Percentiles rank a stretch among this genome's conserved stretches.
Conservation (phyloP, 164 flowering plant genomes). For the Macadamia integrifolia region DNA sequence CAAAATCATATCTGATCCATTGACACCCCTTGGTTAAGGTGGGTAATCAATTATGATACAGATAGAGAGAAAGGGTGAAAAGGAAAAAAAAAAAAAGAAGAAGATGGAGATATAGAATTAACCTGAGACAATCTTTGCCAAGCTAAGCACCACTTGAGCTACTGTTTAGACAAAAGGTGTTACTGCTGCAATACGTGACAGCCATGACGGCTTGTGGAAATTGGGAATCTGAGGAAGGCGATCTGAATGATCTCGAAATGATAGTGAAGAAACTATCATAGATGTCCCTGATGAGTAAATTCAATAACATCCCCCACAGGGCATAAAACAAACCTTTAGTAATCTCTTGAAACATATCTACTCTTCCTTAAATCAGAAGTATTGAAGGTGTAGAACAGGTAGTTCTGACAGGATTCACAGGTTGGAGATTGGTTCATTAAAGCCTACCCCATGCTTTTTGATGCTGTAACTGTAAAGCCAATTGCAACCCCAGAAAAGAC, state of each 20-base stretch:
- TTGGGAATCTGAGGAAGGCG: slow-evolving; percentile 45
- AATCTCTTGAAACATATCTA: too few relatives aligned
- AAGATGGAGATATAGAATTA: background rate
- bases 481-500: slow-evolving; percentile 29
- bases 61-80: background rate
- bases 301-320: too few relatives aligned
- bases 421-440: background rate
- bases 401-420: background rate
- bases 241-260: slow-evolving; percentile 33
- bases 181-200: slow-evolving; percentile 38
- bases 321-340: too few relatives aligned
- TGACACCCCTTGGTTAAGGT: too few relatives aligned
- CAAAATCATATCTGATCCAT: background rate
- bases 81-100: too few relatives aligned
- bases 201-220: slow-evolving; percentile 40
- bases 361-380: too few relatives aligned
- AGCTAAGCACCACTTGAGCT: slow-evolving; percentile 36
- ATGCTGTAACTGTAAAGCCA: slow-evolving; percentile 47
- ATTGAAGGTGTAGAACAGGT: too few relatives aligned
- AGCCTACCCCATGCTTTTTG: slow-evolving; percentile 53
- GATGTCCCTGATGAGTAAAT: slow-evolving; percentile 15
- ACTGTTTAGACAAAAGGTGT: slow-evolving; percentile 48
- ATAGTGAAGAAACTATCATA: slow-evolving; percentile 32
- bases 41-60: too few relatives aligned
- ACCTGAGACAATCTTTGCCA: slow-evolving; percentile 30